These are phyloP conservation scores for Cyanodermella asteris DNA, from an alignment of 2,329 filamentous ascomycete species.

Conservation along the genomic window DNA sequence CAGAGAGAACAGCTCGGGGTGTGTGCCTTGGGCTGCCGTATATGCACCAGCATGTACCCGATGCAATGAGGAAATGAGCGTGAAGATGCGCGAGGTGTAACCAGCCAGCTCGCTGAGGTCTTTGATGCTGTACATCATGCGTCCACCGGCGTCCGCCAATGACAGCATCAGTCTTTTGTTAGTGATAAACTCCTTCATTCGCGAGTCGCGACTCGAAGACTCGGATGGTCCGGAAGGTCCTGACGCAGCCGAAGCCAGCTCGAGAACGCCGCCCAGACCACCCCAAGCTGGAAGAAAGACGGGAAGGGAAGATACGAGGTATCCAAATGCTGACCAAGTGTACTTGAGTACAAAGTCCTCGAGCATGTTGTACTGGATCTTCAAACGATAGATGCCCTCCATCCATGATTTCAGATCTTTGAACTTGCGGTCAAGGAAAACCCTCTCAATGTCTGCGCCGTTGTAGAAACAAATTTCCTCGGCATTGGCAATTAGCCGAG, in stretches of 20 bases:
- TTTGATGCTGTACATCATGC: slow-evolving; percentile 99
- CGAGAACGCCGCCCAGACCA: slow-evolving; percentile 51
- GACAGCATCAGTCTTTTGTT: slow-evolving; percentile 98
- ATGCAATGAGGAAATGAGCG: slow-evolving; percentile 81
- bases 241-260: slow-evolving; percentile 27
- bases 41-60: slow-evolving; percentile 84
- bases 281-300: slow-evolving; percentile 92
- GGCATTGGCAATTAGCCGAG: slow-evolving; percentile 82
- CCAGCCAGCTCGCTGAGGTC: slow-evolving; percentile 88
- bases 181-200: slow-evolving; percentile 98
- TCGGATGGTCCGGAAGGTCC: slow-evolving; percentile 23
- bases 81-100: slow-evolving; percentile 90
- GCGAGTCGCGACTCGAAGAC: too few species aligned
- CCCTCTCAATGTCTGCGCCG: slow-evolving; percentile 83
- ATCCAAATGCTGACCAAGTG: slow-evolving; percentile 94
- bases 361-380: slow-evolving; percentile 95
- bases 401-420: slow-evolving; percentile 87
- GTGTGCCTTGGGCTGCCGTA: slow-evolving; percentile 40
- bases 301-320: slow-evolving; percentile 76
- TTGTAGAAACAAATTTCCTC: slow-evolving; percentile 97
- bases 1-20: slow-evolving; percentile 66
- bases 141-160: slow-evolving; percentile 78
- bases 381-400: slow-evolving; percentile 94
- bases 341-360: slow-evolving; percentile 98
- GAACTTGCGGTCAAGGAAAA: slow-evolving; percentile 79